Evolutionary conservation across 495 filamentous ascomycete species (phyloP).

Genomic region (Hypoxylon rickii): DNA sequence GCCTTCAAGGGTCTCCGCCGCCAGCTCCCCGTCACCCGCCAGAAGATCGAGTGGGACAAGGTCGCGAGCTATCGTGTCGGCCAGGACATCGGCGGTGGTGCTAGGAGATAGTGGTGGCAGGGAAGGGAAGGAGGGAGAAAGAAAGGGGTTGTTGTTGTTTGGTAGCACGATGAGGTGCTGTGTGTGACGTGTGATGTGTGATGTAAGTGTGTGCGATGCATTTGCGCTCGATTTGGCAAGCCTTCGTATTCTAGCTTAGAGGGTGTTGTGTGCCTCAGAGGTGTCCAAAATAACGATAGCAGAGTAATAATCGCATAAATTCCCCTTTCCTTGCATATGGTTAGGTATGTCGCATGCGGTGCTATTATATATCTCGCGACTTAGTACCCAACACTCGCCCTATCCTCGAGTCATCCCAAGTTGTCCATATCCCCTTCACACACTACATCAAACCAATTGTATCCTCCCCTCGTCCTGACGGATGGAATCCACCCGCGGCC

Average conservation of each 20-base stretch:
- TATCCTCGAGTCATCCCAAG: no score
- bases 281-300: neutral
- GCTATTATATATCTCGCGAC: no score
- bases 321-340: no score
- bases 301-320: no score
- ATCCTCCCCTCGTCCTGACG: conserved; percentile 8
- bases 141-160: no score
- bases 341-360: no score
- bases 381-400: no score
- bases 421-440: no score
- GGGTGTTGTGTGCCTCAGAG: neutral
- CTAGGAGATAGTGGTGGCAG: neutral
- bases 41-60: conserved; percentile 99
- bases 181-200: no score
- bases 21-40: conserved; percentile 93
- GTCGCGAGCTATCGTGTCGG: conserved; percentile 90
- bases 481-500: neutral
- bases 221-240: neutral
- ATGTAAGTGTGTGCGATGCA: no score
- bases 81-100: conserved; percentile 66
- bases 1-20: conserved; percentile 91
- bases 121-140: neutral
- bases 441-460: conserved; percentile 3
- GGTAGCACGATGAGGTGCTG: no score
- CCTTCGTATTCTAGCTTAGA: conserved; percentile 1